These are phyloP conservation scores for Daldinia grandis DNA, from an alignment of 495 filamentous ascomycete genomes.

Conservation along the genomic window DNA sequence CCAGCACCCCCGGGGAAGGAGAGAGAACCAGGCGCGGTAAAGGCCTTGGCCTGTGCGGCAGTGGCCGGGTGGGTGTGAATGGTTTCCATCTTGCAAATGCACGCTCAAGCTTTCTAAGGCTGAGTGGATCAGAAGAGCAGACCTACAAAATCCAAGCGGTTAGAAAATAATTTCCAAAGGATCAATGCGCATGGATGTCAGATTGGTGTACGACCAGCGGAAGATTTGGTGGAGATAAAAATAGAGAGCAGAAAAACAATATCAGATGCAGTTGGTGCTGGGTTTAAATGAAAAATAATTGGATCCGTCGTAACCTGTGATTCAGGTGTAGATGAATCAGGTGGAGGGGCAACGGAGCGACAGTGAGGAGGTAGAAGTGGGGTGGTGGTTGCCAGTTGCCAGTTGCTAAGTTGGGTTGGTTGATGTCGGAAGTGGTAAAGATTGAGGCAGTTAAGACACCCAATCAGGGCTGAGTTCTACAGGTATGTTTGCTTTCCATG, in stretches of 20 bases:
- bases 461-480: not conserved
- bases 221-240: not conserved
- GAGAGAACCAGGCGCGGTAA: slow-evolving; percentile 86
- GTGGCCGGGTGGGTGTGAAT: slow-evolving; percentile 90
- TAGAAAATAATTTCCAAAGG: slow-evolving; percentile 8
- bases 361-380: not conserved
- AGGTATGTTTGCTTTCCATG: not conserved
- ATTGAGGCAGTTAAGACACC: not conserved
- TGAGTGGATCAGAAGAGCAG: slow-evolving; percentile 32
- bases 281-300: not conserved
- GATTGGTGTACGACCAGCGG: not conserved
- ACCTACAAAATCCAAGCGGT: slow-evolving; percentile 28
- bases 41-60: slow-evolving; percentile 88
- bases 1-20: slow-evolving; percentile 86
- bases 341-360: not conserved
- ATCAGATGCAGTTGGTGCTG: not conserved
- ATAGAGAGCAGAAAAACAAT: not conserved
- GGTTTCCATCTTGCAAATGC: slow-evolving; percentile 71
- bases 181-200: not conserved
- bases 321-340: not conserved
- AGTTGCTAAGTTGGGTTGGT: not conserved
- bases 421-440: not conserved
- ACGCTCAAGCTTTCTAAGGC: slow-evolving; percentile 16
- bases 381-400: not conserved
- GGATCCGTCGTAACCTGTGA: not conserved